Percentiles rank a stretch among this genome's conserved stretches.
phyloP scores from a whole-genome alignment of 441 rosid genomes.

The Erodium trifolium region DNA sequence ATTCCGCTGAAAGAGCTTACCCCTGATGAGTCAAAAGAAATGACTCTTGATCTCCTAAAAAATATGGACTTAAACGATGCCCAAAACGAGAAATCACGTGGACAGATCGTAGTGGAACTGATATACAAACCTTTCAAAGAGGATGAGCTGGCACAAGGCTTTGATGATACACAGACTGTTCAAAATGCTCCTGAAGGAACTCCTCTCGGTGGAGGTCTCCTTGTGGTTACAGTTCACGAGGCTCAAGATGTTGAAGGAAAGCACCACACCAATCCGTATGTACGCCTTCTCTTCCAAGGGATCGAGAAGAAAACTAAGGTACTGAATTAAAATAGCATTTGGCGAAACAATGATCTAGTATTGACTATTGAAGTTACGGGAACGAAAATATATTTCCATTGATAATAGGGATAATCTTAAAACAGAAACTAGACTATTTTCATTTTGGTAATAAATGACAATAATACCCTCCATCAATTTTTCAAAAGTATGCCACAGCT shows the following conservation, averaged over 20 bases:
- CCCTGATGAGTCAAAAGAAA: conserved; percentile 53
- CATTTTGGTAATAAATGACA: too few species aligned
- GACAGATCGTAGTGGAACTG: conserved; percentile 70
- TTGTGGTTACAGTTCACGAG: conserved; percentile 71
- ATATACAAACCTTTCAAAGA: conserved; percentile 77
- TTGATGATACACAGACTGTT: conserved; percentile 43
- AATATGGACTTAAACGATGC: conserved; percentile 53
- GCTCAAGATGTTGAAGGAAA: conserved; percentile 95
- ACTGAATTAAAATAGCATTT: conserved; percentile 6
- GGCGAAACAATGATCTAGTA: neutral
- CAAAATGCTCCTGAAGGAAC: conserved; percentile 85
- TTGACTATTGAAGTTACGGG: too few species aligned
- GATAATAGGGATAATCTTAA: too few species aligned
- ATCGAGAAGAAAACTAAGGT: conserved; percentile 88
- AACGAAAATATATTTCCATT: neutral
- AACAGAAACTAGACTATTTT: too few species aligned
- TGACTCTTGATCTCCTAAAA: conserved; percentile 68
- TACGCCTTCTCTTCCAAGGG: conserved; percentile 64
- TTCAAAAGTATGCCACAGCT: too few species aligned
- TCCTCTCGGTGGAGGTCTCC: conserved; percentile 79
- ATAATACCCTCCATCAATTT: too few species aligned
- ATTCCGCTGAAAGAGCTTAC: conserved; percentile 68
- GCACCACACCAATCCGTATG: conserved; percentile 86
- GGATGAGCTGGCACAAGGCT: conserved; percentile 49
- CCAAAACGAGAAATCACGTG: conserved; percentile 59